Percentiles rank a stretch among this genome's conserved stretches.
phyloP scores from a whole-genome alignment of 345 rosid genomes.

The Lumnitzera racemosa region DNA sequence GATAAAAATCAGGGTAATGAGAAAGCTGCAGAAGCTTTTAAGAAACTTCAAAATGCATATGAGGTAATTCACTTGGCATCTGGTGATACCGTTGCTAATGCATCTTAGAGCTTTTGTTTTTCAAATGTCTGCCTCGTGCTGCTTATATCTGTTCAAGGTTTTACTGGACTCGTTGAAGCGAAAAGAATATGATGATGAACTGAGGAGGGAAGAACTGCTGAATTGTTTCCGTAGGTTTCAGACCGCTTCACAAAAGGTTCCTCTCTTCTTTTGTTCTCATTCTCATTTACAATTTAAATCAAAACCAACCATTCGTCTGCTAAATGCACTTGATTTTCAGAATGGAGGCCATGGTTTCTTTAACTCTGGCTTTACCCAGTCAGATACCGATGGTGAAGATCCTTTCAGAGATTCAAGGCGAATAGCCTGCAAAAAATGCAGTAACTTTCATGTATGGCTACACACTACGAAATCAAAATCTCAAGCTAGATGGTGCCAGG shows the following conservation, averaged over 20 bases:
- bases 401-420: constrained; percentile 66
- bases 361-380: constrained; percentile 47
- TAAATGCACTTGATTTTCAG: constrained; percentile 18
- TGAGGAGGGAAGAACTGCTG: constrained; percentile 82
- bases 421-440: constrained; percentile 85
- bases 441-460: constrained; percentile 70
- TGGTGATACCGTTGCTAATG: neutral
- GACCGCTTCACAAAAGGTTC: constrained; percentile 73
- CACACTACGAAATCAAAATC: constrained; percentile 70
- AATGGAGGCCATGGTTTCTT: constrained; percentile 55
- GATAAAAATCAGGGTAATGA: constrained; percentile 98
- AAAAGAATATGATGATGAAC: constrained; percentile 85
- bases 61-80: constrained; percentile 44
- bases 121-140: too few species aligned
- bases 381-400: constrained; percentile 58
- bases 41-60: constrained; percentile 96
- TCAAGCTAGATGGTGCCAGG: constrained; percentile 99
- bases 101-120: too few species aligned
- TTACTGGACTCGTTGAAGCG: constrained; percentile 77
- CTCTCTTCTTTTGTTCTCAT: neutral
- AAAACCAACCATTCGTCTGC: too few species aligned
- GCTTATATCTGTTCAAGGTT: constrained; percentile 34
- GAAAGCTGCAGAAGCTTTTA: constrained; percentile 98
- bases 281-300: neutral
- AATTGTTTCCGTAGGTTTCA: constrained; percentile 76